phyloP scores from a whole-genome alignment of 2,329 filamentous ascomycete genomes.

The Aspergillus carbonarius region DNA sequence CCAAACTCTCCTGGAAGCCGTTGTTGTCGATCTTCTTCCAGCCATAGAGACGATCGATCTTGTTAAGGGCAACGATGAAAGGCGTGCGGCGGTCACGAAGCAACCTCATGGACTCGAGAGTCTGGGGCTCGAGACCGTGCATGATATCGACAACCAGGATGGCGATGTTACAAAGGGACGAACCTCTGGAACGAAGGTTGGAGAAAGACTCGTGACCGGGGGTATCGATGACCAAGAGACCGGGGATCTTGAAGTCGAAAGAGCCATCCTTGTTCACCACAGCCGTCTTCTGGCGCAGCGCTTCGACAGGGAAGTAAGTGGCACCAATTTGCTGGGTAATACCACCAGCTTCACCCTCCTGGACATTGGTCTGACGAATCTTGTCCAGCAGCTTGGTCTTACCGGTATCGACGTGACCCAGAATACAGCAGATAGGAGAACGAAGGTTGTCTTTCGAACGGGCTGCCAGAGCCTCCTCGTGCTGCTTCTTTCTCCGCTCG shows the following conservation, averaged over 20 bases:
- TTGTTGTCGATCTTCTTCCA: slow-evolving; percentile 99
- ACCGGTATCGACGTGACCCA: slow-evolving; percentile 99
- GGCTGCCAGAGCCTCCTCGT: slow-evolving; percentile 87
- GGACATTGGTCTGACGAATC: slow-evolving; percentile 96
- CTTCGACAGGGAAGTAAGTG: slow-evolving; percentile 96
- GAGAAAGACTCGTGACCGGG: slow-evolving; percentile 99
- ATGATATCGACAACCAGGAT: slow-evolving; percentile 99
- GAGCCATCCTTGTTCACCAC: slow-evolving; percentile 87
- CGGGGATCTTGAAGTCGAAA: slow-evolving; percentile 97
- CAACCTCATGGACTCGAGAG: slow-evolving; percentile 93
- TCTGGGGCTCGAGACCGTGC: slow-evolving; percentile 98
- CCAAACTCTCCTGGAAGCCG: slow-evolving; percentile 89
- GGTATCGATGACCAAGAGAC: slow-evolving; percentile 94
- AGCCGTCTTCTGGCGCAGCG: slow-evolving; percentile 84
- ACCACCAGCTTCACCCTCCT: slow-evolving; percentile 98
- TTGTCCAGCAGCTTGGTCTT: slow-evolving; percentile 99
- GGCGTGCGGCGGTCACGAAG: slow-evolving; percentile 92
- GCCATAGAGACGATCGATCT: slow-evolving; percentile 98
- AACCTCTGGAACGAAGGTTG: slow-evolving; percentile 93
- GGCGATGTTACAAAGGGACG: slow-evolving; percentile 97
- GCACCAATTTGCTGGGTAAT: slow-evolving; percentile 99
- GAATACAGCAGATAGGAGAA: slow-evolving; percentile 98
- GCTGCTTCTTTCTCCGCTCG: slow-evolving; percentile 81
- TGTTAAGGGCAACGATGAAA: slow-evolving; percentile 98
- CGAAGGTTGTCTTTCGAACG: slow-evolving; percentile 91